Evolutionary conservation across 495 filamentous ascomycete species (phyloP).

Genomic region (Aspergillus panamensis): DNA sequence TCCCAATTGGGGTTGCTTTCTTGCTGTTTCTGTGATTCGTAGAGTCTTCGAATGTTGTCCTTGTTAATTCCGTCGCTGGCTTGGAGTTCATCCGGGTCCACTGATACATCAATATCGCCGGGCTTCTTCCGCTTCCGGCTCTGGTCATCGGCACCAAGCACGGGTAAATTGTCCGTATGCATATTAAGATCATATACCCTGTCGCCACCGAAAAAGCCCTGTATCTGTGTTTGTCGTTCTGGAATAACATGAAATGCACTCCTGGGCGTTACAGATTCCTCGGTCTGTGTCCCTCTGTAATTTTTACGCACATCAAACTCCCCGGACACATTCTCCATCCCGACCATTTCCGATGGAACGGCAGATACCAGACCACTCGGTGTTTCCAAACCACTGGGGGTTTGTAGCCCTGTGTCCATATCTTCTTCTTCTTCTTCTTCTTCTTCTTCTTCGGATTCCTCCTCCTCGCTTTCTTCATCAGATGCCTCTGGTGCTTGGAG

Average conservation of each 20-base stretch:
- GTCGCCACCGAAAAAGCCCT: slow-evolving; percentile 95
- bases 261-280: slow-evolving; percentile 69
- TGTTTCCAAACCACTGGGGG: slow-evolving; percentile 74
- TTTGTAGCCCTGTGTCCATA: slow-evolving; percentile 62
- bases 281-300: slow-evolving; percentile 80
- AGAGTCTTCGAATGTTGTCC: slow-evolving; percentile 64
- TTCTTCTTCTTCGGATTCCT: slow-evolving; percentile 68
- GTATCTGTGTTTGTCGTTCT: slow-evolving; percentile 74
- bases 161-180: slow-evolving; percentile 52
- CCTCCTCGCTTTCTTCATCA: slow-evolving; percentile 80
- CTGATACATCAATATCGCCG: slow-evolving; percentile 87
- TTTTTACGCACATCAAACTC: slow-evolving; percentile 92
- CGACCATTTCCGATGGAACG: slow-evolving; percentile 71
- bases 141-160: slow-evolving; percentile 79
- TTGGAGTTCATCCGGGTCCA: slow-evolving; percentile 76
- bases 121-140: slow-evolving; percentile 87
- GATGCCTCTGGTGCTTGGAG: slow-evolving; percentile 80
- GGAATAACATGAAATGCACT: slow-evolving; percentile 87
- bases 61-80: slow-evolving; percentile 66
- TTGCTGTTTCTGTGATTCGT: slow-evolving; percentile 72
- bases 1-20: slow-evolving; percentile 68
- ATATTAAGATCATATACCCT: slow-evolving; percentile 79
- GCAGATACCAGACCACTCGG: slow-evolving; percentile 75
- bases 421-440: slow-evolving; percentile 66
- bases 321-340: slow-evolving; percentile 69